phyloP scores from a whole-genome alignment of 768 basidiomycete species.

The Rubroboletus pulcherrimus region DNA sequence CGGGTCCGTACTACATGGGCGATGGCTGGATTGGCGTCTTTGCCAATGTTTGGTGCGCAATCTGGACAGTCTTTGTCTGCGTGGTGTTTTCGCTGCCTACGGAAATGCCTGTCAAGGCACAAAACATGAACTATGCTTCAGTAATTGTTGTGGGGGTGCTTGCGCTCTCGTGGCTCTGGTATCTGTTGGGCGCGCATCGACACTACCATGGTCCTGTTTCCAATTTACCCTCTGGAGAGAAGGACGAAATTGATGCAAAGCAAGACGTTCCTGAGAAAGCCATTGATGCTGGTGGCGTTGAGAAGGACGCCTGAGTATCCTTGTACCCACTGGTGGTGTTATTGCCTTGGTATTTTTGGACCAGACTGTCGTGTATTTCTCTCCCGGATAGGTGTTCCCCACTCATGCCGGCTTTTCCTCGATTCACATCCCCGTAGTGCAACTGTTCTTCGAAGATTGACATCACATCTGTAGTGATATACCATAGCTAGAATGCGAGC shows the following conservation, averaged over 20 bases:
- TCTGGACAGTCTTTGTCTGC: conserved; percentile 44
- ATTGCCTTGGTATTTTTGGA: too few species aligned
- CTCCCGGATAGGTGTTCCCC: background rate
- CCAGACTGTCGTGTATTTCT: background rate
- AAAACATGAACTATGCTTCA: conserved; percentile 52
- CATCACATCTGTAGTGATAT: background rate
- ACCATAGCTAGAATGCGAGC: background rate
- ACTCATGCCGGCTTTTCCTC: background rate
- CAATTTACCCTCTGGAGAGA: conserved; percentile 33
- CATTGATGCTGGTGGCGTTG: background rate
- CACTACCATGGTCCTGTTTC: conserved; percentile 60
- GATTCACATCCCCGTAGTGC: background rate
- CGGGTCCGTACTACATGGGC: conserved; percentile 61
- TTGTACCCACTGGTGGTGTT: background rate
- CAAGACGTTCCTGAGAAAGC: conserved; percentile 3
- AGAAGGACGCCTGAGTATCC: background rate
- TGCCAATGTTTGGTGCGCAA: conserved; percentile 43
- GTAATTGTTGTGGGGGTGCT: conserved; percentile 30
- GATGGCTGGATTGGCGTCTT: conserved; percentile 44
- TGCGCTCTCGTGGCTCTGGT: conserved; percentile 42
- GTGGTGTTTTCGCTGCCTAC: conserved; percentile 52
- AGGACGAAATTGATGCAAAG: background rate
- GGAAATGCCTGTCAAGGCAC: conserved; percentile 41
- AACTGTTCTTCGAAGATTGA: background rate
- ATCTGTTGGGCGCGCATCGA: conserved; percentile 46